Conservation (phyloP, 129 eudicot genomes). For the Helichrysum umbraculigerum region DNA sequence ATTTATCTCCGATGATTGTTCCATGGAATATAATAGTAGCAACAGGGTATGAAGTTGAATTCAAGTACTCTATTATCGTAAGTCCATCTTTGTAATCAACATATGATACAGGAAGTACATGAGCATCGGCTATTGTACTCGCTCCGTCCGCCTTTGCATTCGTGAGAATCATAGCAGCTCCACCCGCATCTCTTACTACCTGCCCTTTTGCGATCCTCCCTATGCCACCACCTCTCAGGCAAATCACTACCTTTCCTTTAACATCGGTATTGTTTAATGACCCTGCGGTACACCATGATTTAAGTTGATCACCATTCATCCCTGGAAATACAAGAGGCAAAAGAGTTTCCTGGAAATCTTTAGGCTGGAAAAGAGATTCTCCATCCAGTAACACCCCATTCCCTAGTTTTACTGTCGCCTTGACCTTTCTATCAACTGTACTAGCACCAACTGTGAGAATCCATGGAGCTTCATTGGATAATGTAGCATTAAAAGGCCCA, state of each 20-base stretch:
- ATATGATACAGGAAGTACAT: slow-evolving; percentile 59
- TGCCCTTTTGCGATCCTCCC: slow-evolving; percentile 43
- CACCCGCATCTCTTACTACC: slow-evolving; percentile 57
- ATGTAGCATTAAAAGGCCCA: slow-evolving; percentile 42
- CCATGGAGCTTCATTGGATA: slow-evolving; percentile 77
- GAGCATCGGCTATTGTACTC: slow-evolving; percentile 48
- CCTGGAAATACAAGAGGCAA: slow-evolving; percentile 64
- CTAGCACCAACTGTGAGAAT: slow-evolving; percentile 82
- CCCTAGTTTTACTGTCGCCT: slow-evolving; percentile 52
- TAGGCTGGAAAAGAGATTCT: slow-evolving; percentile 61
- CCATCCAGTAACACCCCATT: slow-evolving; percentile 41
- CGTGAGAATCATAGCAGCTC: slow-evolving; percentile 66
- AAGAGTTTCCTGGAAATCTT: slow-evolving; percentile 33
- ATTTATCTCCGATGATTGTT: slow-evolving; percentile 39
- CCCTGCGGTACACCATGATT: slow-evolving; percentile 35
- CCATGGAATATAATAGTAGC: slow-evolving; percentile 59
- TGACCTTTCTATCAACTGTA: slow-evolving; percentile 51
- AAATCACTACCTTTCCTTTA: slow-evolving; percentile 59
- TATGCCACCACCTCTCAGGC: slow-evolving; percentile 35
- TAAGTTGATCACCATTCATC: slow-evolving; percentile 17
- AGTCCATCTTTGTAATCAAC: slow-evolving; percentile 46
- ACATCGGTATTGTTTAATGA: slow-evolving; percentile 46
- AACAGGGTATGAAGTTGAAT: slow-evolving; percentile 46
- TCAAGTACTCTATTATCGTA: slow-evolving; percentile 40
- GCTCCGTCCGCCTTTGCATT: slow-evolving; percentile 37